These are phyloP conservation scores for Ceratobasidium sp. DNA, from an alignment of 1,284 basidiomycete genomes.

Conservation along the genomic window DNA sequence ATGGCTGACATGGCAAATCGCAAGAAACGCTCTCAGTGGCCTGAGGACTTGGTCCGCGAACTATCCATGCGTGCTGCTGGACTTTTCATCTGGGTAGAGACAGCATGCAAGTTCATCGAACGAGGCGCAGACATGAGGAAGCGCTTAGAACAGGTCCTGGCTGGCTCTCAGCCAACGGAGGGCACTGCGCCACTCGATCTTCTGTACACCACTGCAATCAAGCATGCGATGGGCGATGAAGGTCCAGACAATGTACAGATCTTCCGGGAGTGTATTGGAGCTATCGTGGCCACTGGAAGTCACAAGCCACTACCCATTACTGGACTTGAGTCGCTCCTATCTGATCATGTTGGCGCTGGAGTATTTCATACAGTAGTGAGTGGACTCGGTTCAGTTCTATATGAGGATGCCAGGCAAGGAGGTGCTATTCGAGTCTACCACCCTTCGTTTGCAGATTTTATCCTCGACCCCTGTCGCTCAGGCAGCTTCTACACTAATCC, in stretches of 20 bases:
- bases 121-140: not conserved
- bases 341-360: not conserved
- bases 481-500: constrained; percentile 4
- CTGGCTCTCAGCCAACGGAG: not conserved
- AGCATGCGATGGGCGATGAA: not conserved
- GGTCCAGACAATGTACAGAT: not conserved
- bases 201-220: constrained; percentile 17
- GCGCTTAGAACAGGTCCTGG: not conserved
- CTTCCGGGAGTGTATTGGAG: not conserved
- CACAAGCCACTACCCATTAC: not conserved
- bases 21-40: constrained; percentile 1
- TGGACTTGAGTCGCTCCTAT: not conserved
- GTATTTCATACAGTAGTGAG: constrained; percentile 4
- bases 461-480: constrained; percentile 21
- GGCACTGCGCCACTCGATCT: constrained; percentile 1
- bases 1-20: constrained; percentile 11
- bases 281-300: not conserved
- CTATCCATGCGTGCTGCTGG: constrained; percentile 21
- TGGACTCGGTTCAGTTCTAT: constrained; percentile 30
- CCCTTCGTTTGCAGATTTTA: constrained; percentile 36
- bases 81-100: constrained; percentile 40
- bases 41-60: not conserved
- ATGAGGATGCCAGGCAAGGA: not conserved
- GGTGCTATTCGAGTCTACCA: constrained; percentile 29
- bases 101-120: constrained; percentile 14